A percentile compares a stretch with the other conserved stretches of the same genome.
Conservation (phyloP, 306 rosid species). For the Aeschynomene evenia region DNA sequence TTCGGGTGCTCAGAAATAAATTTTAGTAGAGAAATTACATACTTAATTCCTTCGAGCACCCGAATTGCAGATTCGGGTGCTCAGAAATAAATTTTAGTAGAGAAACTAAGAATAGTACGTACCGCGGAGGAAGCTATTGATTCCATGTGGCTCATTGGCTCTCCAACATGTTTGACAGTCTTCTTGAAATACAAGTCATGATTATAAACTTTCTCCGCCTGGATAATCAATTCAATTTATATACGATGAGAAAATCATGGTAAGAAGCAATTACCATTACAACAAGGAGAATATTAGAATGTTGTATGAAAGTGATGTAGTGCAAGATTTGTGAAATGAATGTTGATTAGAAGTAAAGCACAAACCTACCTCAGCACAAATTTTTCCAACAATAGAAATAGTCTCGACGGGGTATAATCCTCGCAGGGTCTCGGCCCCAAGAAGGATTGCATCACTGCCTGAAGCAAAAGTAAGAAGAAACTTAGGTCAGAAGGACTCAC, state of each 20-base stretch:
- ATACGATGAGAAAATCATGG: neutral
- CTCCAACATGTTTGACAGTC: constrained; percentile 82
- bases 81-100: no score
- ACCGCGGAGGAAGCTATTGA: constrained; percentile 97
- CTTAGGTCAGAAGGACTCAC: neutral
- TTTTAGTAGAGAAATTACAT: no score
- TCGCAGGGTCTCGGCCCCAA: constrained; percentile 93
- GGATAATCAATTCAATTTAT: constrained; percentile 28
- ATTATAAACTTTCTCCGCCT: constrained; percentile 95
- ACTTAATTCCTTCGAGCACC: constrained; percentile 7
- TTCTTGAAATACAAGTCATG: constrained; percentile 87
- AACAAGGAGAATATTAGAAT: neutral
- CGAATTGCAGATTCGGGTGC: constrained; percentile 13
- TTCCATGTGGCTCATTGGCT: constrained; percentile 96
- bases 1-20: no score
- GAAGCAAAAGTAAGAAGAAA: constrained; percentile 30
- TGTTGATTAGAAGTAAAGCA: constrained; percentile 3
- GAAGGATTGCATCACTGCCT: constrained; percentile 97
- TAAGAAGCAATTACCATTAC: neutral
- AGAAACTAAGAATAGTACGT: constrained; percentile 40
- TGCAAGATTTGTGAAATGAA: neutral
- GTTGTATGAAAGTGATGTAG: neutral
- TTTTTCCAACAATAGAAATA: constrained; percentile 82
- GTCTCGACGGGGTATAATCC: constrained; percentile 94
- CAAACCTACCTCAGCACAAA: constrained; percentile 77